Conservation (phyloP, 2,329 filamentous ascomycete genomes). For the Colletotrichum destructivum region DNA sequence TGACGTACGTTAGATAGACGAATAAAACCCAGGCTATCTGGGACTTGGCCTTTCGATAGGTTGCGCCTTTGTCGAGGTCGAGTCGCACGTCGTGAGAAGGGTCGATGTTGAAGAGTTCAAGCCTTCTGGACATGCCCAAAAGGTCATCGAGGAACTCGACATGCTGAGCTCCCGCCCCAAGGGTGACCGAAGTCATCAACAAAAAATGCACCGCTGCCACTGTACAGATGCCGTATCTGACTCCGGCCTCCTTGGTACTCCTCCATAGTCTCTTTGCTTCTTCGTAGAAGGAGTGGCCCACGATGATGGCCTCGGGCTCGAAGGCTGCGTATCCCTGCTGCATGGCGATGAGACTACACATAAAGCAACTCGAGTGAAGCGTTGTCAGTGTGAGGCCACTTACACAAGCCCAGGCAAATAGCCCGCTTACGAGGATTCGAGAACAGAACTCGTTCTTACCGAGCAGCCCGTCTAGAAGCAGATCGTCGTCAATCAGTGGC, state of each 20-base stretch:
- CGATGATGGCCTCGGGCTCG: neutral
- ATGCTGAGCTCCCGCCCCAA: conserved; percentile 7
- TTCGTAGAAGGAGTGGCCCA: neutral
- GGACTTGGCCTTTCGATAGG: neutral
- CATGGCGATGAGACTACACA: neutral
- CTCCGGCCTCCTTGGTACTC: neutral
- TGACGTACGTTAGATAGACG: conserved; percentile 10
- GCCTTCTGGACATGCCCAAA: neutral
- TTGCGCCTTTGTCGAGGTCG: neutral
- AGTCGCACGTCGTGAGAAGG: neutral
- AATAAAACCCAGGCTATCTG: conserved; percentile 18
- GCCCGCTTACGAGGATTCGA: neutral
- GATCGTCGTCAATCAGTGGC: conserved; percentile 1
- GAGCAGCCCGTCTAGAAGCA: conserved; percentile 11
- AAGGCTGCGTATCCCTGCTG: conserved; percentile 9
- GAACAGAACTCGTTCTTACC: conserved; percentile 13
- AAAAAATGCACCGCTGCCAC: conserved; percentile 5
- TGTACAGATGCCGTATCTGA: neutral
- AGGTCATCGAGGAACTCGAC: conserved; percentile 3
- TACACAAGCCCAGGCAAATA: conserved; percentile 20
- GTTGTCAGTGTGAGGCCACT: neutral
- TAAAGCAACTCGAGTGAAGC: neutral
- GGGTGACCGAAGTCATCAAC: neutral
- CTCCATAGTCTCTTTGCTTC: conserved; percentile 11
- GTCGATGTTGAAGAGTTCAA: conserved; percentile 4